Base-by-base conservation (phyloP, 2,329 filamentous ascomycete genomes). In the Beauveria asiatica region DNA sequence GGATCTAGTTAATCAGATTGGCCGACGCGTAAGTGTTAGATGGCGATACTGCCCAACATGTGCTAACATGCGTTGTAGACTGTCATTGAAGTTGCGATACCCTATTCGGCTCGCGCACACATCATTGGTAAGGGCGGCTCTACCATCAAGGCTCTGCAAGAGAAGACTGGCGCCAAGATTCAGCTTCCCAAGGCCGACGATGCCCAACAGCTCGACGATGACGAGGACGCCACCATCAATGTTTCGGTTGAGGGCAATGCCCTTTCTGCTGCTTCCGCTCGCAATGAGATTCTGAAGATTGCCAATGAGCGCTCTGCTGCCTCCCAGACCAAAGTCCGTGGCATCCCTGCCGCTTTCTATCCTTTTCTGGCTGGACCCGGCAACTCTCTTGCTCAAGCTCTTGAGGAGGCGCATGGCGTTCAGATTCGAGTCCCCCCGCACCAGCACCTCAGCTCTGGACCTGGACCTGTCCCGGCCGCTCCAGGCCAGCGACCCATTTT, bases 121-220 rank as follows among this genome's bases (percentile, higher is more conserved):
- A 92, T 99, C 74, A 97, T 99, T 71, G 95, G 94, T 67, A 92
- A 90, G 70, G 87, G 89, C 70, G 95, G 95, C 61, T 84, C 90
- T 27, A 93, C 88, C 63, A 95, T 99, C 72, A 93, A 95, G 76
- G 83, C 88, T 51, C 86, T 99, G 57, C 90, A 93, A 75, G 90
- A 93, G 73, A 88, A 89, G 73, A 94, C 92, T 3, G 92, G 93
- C 63, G 93, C 94, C 57, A 86, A 86, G 65, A 92, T 99, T 69
- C 90, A 96, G 71, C 84, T 99, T 62, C 92, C 93, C 62, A 92
- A 89, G 75, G 81, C 82, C 23, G 90, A 95, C 46, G 87, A 89
- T 25, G 78, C 75, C 57, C 77, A 78, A 39, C 72, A 73, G 3
- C 69, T 79, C 30, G 73, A 78, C 23, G 83, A 82, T 46, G 84